Conservation (phyloP, 495 filamentous ascomycete genomes). For the Xylaria palmicola region DNA sequence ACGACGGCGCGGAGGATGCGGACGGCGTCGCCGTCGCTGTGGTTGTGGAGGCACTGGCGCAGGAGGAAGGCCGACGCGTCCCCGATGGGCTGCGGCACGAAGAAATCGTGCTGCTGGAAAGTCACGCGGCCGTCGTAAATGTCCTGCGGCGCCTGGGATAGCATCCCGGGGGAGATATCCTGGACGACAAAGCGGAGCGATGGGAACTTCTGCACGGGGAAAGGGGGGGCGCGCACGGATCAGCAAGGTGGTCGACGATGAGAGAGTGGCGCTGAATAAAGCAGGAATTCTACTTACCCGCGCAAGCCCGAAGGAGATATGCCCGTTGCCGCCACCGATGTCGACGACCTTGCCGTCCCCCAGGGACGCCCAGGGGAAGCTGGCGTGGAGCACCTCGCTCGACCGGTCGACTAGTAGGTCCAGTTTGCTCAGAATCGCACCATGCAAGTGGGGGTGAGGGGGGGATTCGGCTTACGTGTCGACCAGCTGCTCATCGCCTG, state of each 20-base stretch:
- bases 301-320: conserved; percentile 19
- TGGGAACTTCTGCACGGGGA: conserved; percentile 21
- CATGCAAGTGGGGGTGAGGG: neutral
- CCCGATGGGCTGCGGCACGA: conserved; percentile 25
- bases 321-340: conserved; percentile 21
- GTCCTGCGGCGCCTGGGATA: conserved; percentile 16
- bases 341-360: conserved; percentile 24
- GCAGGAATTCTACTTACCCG: conserved; percentile 13
- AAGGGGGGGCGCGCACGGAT: neutral
- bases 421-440: neutral
- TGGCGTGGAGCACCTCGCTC: conserved; percentile 13
- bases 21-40: conserved; percentile 20
- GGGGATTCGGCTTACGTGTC: conserved; percentile 10
- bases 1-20: conserved; percentile 24
- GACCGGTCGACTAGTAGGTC: neutral
- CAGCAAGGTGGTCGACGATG: too few relatives aligned
- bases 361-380: conserved; percentile 25
- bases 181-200: conserved; percentile 26
- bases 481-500: conserved; percentile 26
- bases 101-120: conserved; percentile 31
- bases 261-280: too few relatives aligned
- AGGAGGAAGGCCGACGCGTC: conserved; percentile 29
- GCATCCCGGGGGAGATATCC: conserved; percentile 16
- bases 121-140: conserved; percentile 20
- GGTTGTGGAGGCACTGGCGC: conserved; percentile 31